Percentiles rank a stretch among this genome's conserved stretches.
Conservation (phyloP, 2,329 filamentous ascomycete genomes). For the Botryotinia calthae region DNA sequence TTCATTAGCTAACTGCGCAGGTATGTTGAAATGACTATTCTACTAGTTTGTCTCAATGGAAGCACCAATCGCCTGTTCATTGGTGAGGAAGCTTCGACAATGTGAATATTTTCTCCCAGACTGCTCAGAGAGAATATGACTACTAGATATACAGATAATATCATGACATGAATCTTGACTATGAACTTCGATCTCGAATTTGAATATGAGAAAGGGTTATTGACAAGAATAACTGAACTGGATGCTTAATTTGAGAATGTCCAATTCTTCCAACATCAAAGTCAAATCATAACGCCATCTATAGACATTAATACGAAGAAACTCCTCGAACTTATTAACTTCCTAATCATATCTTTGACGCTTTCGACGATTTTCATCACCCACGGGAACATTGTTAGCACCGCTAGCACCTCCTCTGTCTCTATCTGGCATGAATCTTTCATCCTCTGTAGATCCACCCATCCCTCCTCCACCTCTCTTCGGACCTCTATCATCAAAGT, state of each 20-base stretch:
- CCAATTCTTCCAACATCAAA: neutral
- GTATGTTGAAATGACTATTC: too few species aligned
- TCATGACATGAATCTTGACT: too few species aligned
- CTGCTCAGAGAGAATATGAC: too few species aligned
- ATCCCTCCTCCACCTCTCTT: slow-evolving; percentile 39
- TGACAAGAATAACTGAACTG: neutral
- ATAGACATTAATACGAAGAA: neutral
- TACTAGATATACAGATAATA: too few species aligned
- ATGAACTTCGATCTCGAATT: neutral
- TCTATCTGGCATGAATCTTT: slow-evolving; percentile 65
- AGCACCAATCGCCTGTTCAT: too few species aligned
- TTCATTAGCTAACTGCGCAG: neutral
- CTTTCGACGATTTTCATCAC: slow-evolving; percentile 43
- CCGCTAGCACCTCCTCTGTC: slow-evolving; percentile 55
- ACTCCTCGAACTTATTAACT: neutral
- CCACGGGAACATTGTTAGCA: slow-evolving; percentile 69
- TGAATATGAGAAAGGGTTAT: neutral
- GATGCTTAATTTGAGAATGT: neutral
- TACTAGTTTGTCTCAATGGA: too few species aligned
- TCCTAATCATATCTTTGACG: slow-evolving; percentile 12
- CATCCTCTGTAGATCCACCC: slow-evolving; percentile 53
- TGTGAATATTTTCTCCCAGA: too few species aligned
- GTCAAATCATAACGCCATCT: neutral
- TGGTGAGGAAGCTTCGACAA: too few species aligned
- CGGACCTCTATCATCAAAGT: slow-evolving; percentile 52